phyloP scores from a whole-genome alignment of 2,329 filamentous ascomycete species.

The Fusarium phyllophilum region DNA sequence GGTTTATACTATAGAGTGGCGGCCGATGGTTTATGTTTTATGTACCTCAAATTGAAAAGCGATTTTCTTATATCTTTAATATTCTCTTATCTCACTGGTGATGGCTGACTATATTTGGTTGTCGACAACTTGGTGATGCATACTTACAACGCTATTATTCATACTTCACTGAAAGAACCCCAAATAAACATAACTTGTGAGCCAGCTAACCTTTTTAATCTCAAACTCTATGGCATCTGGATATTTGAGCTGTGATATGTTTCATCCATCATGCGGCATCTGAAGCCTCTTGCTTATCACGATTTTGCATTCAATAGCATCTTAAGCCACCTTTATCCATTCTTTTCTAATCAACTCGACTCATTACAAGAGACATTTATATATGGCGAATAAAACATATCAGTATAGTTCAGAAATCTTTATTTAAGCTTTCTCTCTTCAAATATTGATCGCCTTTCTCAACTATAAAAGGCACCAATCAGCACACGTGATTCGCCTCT shows the following conservation, averaged over 20 bases:
- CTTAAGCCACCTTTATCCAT: background rate
- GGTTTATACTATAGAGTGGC: conserved; percentile 32
- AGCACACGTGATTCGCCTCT: conserved; percentile 31
- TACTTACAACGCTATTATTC: background rate
- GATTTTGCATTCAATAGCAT: background rate
- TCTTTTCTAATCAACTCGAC: background rate
- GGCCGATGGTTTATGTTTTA: conserved; percentile 16
- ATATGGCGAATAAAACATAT: background rate
- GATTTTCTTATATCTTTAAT: conserved; percentile 23
- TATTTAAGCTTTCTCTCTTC: background rate
- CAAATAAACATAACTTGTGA: background rate
- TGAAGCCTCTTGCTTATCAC: background rate
- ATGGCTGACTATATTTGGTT: background rate
- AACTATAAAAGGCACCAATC: background rate
- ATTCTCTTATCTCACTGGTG: background rate
- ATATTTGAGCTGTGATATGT: background rate
- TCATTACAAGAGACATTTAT: background rate
- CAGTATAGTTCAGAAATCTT: background rate
- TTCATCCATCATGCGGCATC: background rate
- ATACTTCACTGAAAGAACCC: background rate
- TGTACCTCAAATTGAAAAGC: conserved; percentile 36
- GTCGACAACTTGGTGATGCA: background rate
- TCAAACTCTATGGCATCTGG: background rate
- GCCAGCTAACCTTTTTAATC: too few relatives aligned
- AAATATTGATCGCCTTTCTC: background rate